Conservation (phyloP, 1,284 basidiomycete species). For the Thecaphora thlaspeos region DNA sequence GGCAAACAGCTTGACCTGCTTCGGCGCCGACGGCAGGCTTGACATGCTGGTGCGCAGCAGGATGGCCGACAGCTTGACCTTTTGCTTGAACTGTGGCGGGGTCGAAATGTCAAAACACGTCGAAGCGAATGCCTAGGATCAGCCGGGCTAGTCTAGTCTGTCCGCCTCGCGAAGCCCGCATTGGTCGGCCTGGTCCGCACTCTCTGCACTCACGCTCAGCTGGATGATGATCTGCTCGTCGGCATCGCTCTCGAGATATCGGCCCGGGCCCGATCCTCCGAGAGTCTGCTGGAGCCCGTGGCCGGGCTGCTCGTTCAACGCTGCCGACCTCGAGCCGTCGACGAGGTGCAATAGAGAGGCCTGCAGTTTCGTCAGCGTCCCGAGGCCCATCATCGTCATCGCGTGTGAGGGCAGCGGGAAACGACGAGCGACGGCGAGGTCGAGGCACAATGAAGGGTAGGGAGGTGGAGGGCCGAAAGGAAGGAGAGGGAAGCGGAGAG, state of each 20-base stretch:
- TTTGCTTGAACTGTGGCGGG: constrained; percentile 78
- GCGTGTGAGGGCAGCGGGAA: too few species aligned
- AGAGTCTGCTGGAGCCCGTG: constrained; percentile 66
- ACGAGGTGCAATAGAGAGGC: constrained; percentile 67
- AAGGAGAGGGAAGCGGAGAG: too few species aligned
- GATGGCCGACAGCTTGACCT: constrained; percentile 72
- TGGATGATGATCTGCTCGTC: constrained; percentile 68
- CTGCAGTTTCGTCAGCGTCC: too few species aligned
- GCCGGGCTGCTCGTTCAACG: constrained; percentile 70
- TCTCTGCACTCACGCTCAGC: constrained; percentile 13
- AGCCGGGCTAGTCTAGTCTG: too few species aligned
- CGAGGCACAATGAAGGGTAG: constrained; percentile 13
- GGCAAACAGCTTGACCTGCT: constrained; percentile 50
- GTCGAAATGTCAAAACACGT: neutral
- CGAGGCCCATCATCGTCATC: too few species aligned
- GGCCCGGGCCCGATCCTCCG: constrained; percentile 61
- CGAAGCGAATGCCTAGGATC: too few species aligned
- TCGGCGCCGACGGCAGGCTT: constrained; percentile 17
- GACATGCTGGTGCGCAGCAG: constrained; percentile 63
- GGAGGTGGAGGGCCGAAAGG: too few species aligned
- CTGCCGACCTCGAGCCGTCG: constrained; percentile 66
- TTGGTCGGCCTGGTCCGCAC: too few species aligned
- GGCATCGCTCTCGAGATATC: constrained; percentile 72
- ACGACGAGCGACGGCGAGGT: constrained; percentile 67
- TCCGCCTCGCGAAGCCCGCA: too few species aligned